These are phyloP conservation scores for Salix viminalis DNA, from an alignment of 345 rosid species.

Conservation along the genomic window DNA sequence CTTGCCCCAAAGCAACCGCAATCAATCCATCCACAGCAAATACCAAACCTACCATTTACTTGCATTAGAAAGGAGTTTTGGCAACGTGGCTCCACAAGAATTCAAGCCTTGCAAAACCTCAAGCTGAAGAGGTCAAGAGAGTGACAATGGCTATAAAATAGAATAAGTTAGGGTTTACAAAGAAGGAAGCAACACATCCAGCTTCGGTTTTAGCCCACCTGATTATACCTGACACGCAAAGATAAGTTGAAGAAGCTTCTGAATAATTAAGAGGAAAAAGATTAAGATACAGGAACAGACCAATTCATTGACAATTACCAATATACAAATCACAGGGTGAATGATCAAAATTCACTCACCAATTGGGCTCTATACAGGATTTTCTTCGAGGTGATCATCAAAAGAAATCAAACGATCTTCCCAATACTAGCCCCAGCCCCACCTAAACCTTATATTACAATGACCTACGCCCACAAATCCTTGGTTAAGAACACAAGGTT, in stretches of 20 bases:
- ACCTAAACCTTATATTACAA: constrained; percentile 35
- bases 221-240: background rate
- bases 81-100: too few relatives aligned
- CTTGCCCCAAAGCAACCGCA: background rate
- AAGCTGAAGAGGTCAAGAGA: too few relatives aligned
- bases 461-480: constrained; percentile 27
- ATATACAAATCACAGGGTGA: constrained; percentile 32
- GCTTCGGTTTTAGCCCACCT: background rate
- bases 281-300: background rate
- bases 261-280: background rate
- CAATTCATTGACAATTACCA: constrained; percentile 8
- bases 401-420: constrained; percentile 13
- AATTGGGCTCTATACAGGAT: constrained; percentile 32
- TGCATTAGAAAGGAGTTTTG: too few relatives aligned
- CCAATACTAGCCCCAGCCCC: constrained; percentile 11
- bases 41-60: too few relatives aligned
- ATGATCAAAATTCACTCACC: constrained; percentile 33
- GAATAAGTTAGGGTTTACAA: background rate
- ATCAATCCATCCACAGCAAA: background rate
- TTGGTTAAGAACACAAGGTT: constrained; percentile 16
- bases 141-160: background rate
- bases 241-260: background rate
- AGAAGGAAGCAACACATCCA: background rate
- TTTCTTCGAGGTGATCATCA: constrained; percentile 18
- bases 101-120: too few relatives aligned